A percentile compares a stretch with the other conserved stretches of the same genome.
Evolutionary conservation across 2,329 filamentous ascomycete genomes (phyloP).

Genomic region (Botryotinia globosa): DNA sequence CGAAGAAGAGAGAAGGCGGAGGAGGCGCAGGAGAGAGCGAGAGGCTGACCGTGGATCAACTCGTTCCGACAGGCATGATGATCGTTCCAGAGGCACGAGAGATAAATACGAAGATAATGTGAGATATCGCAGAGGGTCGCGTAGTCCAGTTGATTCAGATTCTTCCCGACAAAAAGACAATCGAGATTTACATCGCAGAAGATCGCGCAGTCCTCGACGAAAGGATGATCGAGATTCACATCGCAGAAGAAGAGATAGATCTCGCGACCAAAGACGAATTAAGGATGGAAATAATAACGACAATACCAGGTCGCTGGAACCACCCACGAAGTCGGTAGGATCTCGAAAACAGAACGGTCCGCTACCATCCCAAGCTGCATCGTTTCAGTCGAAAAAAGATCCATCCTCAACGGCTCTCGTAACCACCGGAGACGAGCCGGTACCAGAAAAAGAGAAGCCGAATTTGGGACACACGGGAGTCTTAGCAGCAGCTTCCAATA

Average conservation of each 20-base stretch:
- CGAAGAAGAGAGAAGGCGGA: constrained; percentile 33
- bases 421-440: constrained; percentile 42
- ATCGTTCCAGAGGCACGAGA: constrained; percentile 18
- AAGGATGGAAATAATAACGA: constrained; percentile 22
- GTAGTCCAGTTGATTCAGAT: constrained; percentile 30
- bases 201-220: neutral
- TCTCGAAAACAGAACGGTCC: constrained; percentile 44
- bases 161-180: constrained; percentile 29
- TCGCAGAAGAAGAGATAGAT: constrained; percentile 32
- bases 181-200: constrained; percentile 30
- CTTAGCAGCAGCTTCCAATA: constrained; percentile 84
- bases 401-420: constrained; percentile 30
- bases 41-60: constrained; percentile 21
- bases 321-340: constrained; percentile 10
- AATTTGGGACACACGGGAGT: constrained; percentile 80
- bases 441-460: constrained; percentile 75
- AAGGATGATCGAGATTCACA: constrained; percentile 31
- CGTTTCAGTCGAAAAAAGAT: constrained; percentile 55
- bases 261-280: constrained; percentile 28
- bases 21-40: constrained; percentile 31
- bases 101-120: constrained; percentile 29
- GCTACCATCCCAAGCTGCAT: constrained; percentile 57
- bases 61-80: constrained; percentile 16
- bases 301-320: neutral
- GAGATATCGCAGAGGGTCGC: constrained; percentile 34